Evolutionary conservation across 179 eudicot genomes (phyloP).

Genomic region (Patellifolia procumbens): DNA sequence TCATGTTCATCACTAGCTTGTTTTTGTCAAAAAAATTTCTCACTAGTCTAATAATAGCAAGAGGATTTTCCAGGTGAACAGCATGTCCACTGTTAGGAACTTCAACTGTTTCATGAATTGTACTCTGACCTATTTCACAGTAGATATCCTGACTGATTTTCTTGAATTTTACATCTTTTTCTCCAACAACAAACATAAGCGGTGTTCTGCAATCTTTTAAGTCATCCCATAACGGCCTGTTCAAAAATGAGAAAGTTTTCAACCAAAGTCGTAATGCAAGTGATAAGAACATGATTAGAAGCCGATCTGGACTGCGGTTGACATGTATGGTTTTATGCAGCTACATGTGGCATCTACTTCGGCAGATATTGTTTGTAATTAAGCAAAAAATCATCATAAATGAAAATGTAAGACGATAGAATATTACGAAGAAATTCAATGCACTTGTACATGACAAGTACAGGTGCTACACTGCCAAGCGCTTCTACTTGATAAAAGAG

Average conservation of each 20-base stretch:
- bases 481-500: background rate
- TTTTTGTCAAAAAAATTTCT: conserved; percentile 52
- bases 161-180: conserved; percentile 72
- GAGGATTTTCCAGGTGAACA: conserved; percentile 90
- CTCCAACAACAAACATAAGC: conserved; percentile 67
- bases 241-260: background rate
- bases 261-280: background rate
- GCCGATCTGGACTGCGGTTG: background rate
- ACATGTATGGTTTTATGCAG: background rate
- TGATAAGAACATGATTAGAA: background rate
- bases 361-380: background rate
- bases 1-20: background rate
- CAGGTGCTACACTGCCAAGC: too few relatives aligned
- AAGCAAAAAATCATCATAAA: background rate
- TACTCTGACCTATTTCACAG: conserved; percentile 33
- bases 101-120: conserved; percentile 41
- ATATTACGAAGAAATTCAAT: background rate
- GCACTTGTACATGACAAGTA: background rate
- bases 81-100: conserved; percentile 87
- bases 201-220: conserved; percentile 60
- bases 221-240: conserved; percentile 88
- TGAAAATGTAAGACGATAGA: background rate
- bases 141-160: conserved; percentile 55
- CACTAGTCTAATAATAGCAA: conserved; percentile 54
- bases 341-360: background rate